phyloP scores from a whole-genome alignment of 306 rosid species.

The Cicer yamashitae region DNA sequence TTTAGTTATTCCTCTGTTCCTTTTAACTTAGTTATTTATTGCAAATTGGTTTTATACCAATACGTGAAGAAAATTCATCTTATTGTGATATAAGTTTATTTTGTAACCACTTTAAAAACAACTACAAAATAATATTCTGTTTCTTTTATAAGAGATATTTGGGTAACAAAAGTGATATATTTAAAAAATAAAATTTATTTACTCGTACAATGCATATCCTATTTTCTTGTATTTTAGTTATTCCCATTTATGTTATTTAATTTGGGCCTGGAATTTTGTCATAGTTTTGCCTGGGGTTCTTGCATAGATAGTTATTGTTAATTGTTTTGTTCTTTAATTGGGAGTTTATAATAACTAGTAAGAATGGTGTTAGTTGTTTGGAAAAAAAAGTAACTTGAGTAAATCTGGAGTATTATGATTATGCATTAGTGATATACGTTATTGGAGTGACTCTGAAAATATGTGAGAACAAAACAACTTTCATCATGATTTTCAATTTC shows the following conservation, averaged over 20 bases:
- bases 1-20: background rate
- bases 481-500: constrained; percentile 6
- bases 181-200: too few relatives aligned
- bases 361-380: constrained; percentile 13
- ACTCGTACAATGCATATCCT: background rate
- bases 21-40: background rate
- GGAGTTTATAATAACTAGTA: background rate
- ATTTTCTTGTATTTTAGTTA: too few relatives aligned
- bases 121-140: too few relatives aligned
- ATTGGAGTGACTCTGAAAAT: constrained; percentile 3
- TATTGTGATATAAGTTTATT: too few relatives aligned
- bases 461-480: constrained; percentile 23
- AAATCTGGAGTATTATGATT: constrained; percentile 11
- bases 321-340: constrained; percentile 8
- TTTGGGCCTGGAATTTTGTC: constrained; percentile 14
- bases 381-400: background rate
- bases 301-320: background rate
- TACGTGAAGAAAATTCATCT: too few relatives aligned
- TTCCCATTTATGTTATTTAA: background rate
- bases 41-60: background rate
- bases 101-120: background rate
- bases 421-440: constrained; percentile 3
- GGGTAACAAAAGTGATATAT: too few relatives aligned
- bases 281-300: constrained; percentile 16
- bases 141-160: too few relatives aligned